These are phyloP conservation scores for Fusarium pseudonygamai DNA, from an alignment of 2,329 filamentous ascomycete genomes.

Conservation along the genomic window DNA sequence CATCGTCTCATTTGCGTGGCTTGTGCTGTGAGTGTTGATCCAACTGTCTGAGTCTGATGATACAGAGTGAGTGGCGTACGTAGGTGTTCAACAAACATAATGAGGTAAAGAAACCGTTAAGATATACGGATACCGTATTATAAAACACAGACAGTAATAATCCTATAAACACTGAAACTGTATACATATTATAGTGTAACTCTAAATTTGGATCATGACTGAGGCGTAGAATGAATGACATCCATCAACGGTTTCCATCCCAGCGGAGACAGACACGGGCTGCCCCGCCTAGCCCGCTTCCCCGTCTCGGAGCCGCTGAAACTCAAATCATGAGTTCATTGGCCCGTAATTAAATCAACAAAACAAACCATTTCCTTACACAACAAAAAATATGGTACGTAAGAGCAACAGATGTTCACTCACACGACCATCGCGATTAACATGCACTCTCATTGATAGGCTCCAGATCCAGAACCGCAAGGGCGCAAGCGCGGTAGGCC, in stretches of 20 bases:
- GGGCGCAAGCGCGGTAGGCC: conserved; percentile 57
- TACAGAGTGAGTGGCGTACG: neutral
- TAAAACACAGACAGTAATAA: neutral
- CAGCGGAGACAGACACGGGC: conserved; percentile 22
- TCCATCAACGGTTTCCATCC: neutral
- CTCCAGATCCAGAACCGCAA: conserved; percentile 43
- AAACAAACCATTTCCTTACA: conserved; percentile 10
- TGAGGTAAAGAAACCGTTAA: neutral
- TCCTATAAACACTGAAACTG: neutral
- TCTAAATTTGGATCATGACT: conserved; percentile 6
- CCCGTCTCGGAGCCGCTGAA: conserved; percentile 29
- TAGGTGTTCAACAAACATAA: neutral
- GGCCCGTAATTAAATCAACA: conserved; percentile 19
- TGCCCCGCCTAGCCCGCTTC: conserved; percentile 34
- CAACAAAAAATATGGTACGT: conserved; percentile 22
- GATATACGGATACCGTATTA: neutral
- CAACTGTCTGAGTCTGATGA: neutral
- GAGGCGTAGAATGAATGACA: conserved; percentile 18
- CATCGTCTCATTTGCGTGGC: neutral
- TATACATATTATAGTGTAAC: neutral
- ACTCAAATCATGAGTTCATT: conserved; percentile 16
- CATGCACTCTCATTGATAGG: conserved; percentile 13
- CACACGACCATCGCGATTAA: neutral
- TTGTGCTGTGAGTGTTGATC: neutral
- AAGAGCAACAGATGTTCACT: neutral